phyloP scores from a whole-genome alignment of 805 yeast genomes.

The Dipodascus albidus region DNA sequence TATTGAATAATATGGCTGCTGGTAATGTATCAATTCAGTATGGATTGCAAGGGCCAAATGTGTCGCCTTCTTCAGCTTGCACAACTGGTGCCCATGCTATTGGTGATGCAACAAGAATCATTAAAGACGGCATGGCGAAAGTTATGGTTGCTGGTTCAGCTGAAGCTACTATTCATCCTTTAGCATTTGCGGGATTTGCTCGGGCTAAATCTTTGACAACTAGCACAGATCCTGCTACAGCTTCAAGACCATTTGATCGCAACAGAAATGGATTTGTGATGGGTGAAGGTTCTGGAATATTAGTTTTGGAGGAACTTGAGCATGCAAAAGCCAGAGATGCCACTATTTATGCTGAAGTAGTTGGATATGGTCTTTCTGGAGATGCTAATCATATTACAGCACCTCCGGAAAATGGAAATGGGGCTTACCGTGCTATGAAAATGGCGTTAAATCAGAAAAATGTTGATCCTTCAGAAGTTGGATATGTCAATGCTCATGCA shows the following conservation, averaged over 20 bases:
- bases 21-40: constrained; percentile 77
- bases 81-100: constrained; percentile 92
- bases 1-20: constrained; percentile 87
- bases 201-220: constrained; percentile 74
- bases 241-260: constrained; percentile 82
- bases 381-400: constrained; percentile 93
- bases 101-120: constrained; percentile 84
- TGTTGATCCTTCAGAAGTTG: constrained; percentile 39
- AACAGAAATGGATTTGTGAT: constrained; percentile 78
- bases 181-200: constrained; percentile 83
- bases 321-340: constrained; percentile 56
- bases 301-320: constrained; percentile 64
- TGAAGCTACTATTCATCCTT: constrained; percentile 77
- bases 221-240: constrained; percentile 47
- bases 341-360: constrained; percentile 65
- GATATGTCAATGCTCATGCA: constrained; percentile 91
- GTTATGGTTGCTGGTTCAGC: constrained; percentile 92
- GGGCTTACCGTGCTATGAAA: constrained; percentile 75
- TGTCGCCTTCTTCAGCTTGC: constrained; percentile 87
- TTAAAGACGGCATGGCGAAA: constrained; percentile 68
- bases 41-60: constrained; percentile 75
- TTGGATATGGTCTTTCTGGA: constrained; percentile 84
- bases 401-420: constrained; percentile 71
- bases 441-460: constrained; percentile 51
- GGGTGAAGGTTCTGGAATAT: constrained; percentile 84